phyloP scores from a whole-genome alignment of 306 rosid genomes.

The Pyrus betulifolia region DNA sequence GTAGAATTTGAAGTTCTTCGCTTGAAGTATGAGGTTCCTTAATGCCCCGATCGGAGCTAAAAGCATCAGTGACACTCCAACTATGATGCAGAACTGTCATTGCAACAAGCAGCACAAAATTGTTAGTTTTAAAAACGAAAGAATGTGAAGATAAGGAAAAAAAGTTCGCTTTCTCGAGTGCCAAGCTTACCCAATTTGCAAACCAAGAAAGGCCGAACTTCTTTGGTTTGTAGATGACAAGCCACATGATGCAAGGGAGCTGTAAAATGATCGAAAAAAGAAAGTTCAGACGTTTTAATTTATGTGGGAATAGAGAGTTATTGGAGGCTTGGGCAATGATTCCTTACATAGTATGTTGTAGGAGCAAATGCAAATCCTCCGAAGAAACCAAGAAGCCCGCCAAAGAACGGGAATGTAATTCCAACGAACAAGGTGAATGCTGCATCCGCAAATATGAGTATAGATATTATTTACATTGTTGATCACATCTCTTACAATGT shows the following conservation, averaged over 20 bases:
- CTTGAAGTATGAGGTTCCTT: constrained; percentile 16
- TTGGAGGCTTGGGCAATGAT: neutral
- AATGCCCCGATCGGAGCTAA: constrained; percentile 24
- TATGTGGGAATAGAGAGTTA: neutral
- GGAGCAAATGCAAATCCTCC: constrained; percentile 46
- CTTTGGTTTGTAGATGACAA: constrained; percentile 25
- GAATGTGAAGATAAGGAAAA: no score
- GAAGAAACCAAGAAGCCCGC: constrained; percentile 34
- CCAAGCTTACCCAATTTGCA: constrained; percentile 23
- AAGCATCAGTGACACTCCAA: constrained; percentile 10
- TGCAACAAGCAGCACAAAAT: neutral
- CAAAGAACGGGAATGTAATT: constrained; percentile 37
- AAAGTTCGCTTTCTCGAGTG: neutral
- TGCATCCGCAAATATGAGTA: neutral
- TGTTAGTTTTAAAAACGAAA: neutral
- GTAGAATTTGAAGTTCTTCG: constrained; percentile 18
- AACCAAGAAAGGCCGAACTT: constrained; percentile 31
- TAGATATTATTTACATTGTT: neutral
- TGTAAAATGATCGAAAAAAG: neutral
- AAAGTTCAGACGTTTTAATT: neutral
- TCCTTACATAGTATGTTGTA: constrained; percentile 29
- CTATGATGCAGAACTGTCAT: constrained; percentile 16
- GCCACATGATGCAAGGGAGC: constrained; percentile 48
- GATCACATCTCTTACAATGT: neutral
- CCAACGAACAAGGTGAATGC: constrained; percentile 28